These are phyloP conservation scores for Microbotryum lychnidis-dioicae DNA, from an alignment of 1,284 basidiomycete genomes.

Conservation along the genomic window DNA sequence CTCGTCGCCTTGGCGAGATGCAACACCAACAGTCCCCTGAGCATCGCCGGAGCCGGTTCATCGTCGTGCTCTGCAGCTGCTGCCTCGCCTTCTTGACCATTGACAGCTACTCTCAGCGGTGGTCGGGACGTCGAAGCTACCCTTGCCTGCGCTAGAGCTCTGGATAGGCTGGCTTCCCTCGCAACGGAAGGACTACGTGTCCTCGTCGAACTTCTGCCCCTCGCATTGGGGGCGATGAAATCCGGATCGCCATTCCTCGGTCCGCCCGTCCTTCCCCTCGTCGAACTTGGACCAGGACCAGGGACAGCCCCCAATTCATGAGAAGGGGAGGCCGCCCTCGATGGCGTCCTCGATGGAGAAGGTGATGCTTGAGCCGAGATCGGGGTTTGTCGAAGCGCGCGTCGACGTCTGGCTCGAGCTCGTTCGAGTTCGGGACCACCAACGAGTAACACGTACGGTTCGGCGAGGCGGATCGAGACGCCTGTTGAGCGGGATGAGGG, in stretches of 20 bases:
- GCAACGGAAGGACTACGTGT: not conserved
- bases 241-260: constrained; percentile 34
- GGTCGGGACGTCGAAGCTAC: too few relatives aligned
- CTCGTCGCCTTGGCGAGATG: constrained; percentile 72
- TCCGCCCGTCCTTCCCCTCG: not conserved
- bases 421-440: constrained; percentile 35
- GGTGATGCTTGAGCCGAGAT: not conserved
- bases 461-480: constrained; percentile 61
- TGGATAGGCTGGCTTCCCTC: too few relatives aligned
- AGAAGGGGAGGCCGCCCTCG: constrained; percentile 21
- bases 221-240: constrained; percentile 23
- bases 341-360: constrained; percentile 42
- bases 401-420: constrained; percentile 20
- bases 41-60: constrained; percentile 60
- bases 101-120: too few relatives aligned
- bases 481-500: not conserved
- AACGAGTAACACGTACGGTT: constrained; percentile 72
- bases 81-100: too few relatives aligned
- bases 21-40: constrained; percentile 80
- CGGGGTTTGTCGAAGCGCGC: constrained; percentile 3
- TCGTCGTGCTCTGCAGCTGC: constrained; percentile 32
- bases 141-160: too few relatives aligned
- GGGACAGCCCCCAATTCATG: too few relatives aligned
- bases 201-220: constrained; percentile 18
- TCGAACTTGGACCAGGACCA: not conserved